Conservation (phyloP, 306 rosid species). For the Gynostemma pentaphyllum region DNA sequence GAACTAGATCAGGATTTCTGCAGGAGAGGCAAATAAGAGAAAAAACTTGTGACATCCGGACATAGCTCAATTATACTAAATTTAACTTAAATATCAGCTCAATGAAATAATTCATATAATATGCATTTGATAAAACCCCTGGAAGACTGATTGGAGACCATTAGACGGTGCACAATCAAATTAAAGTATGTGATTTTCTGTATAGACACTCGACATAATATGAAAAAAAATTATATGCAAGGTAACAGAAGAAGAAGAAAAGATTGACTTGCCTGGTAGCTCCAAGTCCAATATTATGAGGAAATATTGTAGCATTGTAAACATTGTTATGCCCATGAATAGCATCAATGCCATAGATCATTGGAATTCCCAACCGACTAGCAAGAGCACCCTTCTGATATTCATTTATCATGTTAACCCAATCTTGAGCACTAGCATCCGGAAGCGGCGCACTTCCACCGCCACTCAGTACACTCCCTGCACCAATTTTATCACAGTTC, state of each 20-base stretch:
- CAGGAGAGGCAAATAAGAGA: slow-evolving; percentile 4
- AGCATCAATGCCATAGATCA: slow-evolving; percentile 97
- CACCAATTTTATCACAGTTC: slow-evolving; percentile 3
- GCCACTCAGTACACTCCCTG: slow-evolving; percentile 97
- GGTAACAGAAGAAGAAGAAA: neutral
- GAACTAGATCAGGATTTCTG: slow-evolving; percentile 61
- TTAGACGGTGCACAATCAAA: neutral
- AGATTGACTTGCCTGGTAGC: slow-evolving; percentile 71
- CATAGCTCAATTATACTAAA: neutral
- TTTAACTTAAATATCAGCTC: neutral
- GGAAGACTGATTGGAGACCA: neutral
- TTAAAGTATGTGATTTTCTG: neutral
- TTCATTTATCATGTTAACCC: slow-evolving; percentile 83
- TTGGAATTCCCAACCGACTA: slow-evolving; percentile 84
- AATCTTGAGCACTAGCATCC: slow-evolving; percentile 74
- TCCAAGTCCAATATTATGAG: slow-evolving; percentile 92
- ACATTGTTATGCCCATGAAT: slow-evolving; percentile 97
- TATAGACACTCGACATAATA: neutral
- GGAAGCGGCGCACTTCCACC: slow-evolving; percentile 92
- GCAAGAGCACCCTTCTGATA: slow-evolving; percentile 71
- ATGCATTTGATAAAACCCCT: neutral
- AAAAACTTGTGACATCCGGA: slow-evolving; percentile 7
- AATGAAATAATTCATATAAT: neutral
- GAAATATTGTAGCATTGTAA: slow-evolving; percentile 86
- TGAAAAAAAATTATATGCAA: neutral